Percentiles rank a stretch among this genome's conserved stretches.
phyloP scores from a whole-genome alignment of 106 monocot species.

The Phalaenopsis aphrodite region DNA sequence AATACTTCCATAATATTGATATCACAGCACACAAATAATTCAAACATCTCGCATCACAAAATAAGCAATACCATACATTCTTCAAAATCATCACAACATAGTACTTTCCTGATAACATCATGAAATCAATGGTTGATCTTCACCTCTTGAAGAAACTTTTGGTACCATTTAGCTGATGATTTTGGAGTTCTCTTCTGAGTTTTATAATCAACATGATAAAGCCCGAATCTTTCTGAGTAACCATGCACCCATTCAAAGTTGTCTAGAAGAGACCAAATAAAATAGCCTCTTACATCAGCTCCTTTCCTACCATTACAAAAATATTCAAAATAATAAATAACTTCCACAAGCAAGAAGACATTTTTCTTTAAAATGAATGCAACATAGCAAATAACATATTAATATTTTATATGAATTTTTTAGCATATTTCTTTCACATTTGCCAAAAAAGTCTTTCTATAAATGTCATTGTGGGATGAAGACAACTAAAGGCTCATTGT shows the following conservation, averaged over 20 bases:
- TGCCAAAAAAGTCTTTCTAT: too few relatives aligned
- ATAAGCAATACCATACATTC: too few relatives aligned
- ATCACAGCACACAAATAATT: too few relatives aligned
- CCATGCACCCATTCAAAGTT: conserved; percentile 46
- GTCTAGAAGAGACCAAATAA: conserved; percentile 35
- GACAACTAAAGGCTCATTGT: too few relatives aligned
- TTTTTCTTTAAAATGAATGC: background rate
- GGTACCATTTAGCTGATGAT: conserved; percentile 38
- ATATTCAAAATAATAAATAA: background rate
- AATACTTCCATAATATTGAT: too few relatives aligned
- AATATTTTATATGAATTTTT: too few relatives aligned
- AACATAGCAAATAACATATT: background rate
- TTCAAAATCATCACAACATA: too few relatives aligned
- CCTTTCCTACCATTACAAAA: conserved; percentile 23
- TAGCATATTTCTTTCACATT: too few relatives aligned
- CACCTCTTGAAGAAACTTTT: conserved; percentile 17
- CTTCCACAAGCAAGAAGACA: background rate
- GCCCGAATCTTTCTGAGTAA: conserved; percentile 31
- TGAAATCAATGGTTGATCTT: background rate
- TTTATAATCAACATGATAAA: conserved; percentile 30
- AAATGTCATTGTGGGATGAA: too few relatives aligned
- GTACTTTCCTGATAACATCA: too few relatives aligned
- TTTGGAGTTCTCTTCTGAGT: conserved; percentile 34
- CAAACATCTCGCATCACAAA: too few relatives aligned
- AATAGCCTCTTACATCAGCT: conserved; percentile 50